phyloP scores from a whole-genome alignment of 2,329 filamentous ascomycete genomes.

The Nakataea oryzae region DNA sequence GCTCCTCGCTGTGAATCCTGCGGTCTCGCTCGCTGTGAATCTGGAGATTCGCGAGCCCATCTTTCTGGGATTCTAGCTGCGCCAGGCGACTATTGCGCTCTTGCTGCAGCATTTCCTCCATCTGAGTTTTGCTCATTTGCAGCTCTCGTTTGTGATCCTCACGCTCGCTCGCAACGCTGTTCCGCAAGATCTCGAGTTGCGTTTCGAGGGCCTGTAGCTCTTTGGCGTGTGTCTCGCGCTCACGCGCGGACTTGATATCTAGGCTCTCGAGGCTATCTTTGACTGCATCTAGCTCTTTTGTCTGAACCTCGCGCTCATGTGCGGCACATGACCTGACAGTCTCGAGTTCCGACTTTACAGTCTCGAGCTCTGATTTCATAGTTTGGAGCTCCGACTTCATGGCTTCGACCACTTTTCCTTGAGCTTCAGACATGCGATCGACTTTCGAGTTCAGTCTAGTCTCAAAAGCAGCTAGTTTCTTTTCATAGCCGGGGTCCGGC shows the following conservation, averaged over 20 bases:
- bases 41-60: not conserved
- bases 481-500: not conserved
- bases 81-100: not conserved
- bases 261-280: no score
- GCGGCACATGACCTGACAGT: no score
- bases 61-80: not conserved
- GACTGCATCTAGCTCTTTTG: no score
- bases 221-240: not conserved
- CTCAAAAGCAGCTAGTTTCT: not conserved
- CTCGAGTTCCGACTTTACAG: no score
- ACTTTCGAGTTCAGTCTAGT: not conserved
- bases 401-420: not conserved
- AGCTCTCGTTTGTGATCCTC: not conserved
- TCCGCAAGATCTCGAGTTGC: not conserved
- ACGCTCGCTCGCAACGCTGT: not conserved
- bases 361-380: no score
- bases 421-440: not conserved
- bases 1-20: no score
- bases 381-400: not conserved
- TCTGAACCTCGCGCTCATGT: no score
- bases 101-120: no score
- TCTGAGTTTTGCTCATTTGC: no score
- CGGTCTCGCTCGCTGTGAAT: no score
- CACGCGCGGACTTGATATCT: no score
- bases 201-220: not conserved